Evolutionary conservation across 2,329 filamentous ascomycete genomes (phyloP).

Genomic region (Verticillium longisporum): DNA sequence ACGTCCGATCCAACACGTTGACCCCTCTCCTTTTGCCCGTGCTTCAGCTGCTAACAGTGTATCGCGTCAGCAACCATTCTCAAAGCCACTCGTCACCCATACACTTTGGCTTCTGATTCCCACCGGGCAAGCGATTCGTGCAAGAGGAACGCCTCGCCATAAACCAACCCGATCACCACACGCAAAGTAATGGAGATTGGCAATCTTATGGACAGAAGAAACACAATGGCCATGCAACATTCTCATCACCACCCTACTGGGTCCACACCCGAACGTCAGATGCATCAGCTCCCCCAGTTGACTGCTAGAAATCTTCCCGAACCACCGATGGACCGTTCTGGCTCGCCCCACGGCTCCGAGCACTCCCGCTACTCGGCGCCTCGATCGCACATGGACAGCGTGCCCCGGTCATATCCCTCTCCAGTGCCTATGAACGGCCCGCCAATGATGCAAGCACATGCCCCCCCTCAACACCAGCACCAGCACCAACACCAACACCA

Average conservation of each 20-base stretch:
- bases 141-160: background rate
- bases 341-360: conserved; percentile 54
- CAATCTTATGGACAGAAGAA: conserved; percentile 46
- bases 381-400: conserved; percentile 32
- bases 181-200: conserved; percentile 43
- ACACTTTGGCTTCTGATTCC: too few species aligned
- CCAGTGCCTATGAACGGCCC: conserved; percentile 40
- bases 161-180: background rate
- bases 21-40: too few species aligned
- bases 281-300: conserved; percentile 18
- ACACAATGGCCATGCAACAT: conserved; percentile 21
- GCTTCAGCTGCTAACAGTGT: too few species aligned
- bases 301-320: conserved; percentile 15
- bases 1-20: too few species aligned
- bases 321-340: conserved; percentile 41
- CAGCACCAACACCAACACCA: conserved; percentile 7
- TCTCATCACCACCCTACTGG: conserved; percentile 22
- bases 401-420: conserved; percentile 45
- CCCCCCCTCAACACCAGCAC: conserved; percentile 29
- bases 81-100: background rate
- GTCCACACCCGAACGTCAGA: conserved; percentile 16
- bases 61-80: too few species aligned
- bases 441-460: conserved; percentile 26
- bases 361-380: conserved; percentile 47
- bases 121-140: background rate